Evolutionary conservation across 768 basidiomycete genomes (phyloP).

Genomic region (Dacryopinax primogenitus): DNA sequence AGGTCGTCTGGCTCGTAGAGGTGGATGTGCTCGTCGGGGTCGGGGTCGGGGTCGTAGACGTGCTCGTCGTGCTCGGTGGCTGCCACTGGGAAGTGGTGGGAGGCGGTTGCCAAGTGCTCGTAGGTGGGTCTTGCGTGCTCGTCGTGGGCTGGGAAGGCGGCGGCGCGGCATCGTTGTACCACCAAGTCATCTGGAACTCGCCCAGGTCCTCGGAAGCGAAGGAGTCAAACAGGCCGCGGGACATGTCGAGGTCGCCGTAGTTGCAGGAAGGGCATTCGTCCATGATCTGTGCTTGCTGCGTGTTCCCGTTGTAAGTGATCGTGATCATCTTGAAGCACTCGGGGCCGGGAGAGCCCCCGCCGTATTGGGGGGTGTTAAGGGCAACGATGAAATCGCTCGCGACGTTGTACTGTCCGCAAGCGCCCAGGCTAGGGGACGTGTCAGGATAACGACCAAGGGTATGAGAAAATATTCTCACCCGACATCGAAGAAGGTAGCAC

Average conservation of each 20-base stretch:
- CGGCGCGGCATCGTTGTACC: background rate
- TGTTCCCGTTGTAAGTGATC: conserved; percentile 31
- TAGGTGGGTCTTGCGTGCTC: background rate
- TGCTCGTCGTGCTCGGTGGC: background rate
- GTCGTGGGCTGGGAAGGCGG: conserved; percentile 1
- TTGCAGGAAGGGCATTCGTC: conserved; percentile 37
- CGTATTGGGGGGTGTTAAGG: conserved; percentile 11
- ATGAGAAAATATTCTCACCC: background rate
- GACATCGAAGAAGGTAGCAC: conserved; percentile 15
- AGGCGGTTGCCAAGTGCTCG: conserved; percentile 6
- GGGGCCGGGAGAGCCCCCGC: conserved; percentile 21
- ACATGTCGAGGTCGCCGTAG: conserved; percentile 36
- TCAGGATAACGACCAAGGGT: background rate
- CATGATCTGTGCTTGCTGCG: conserved; percentile 33
- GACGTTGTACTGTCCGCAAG: conserved; percentile 14
- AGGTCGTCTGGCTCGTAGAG: conserved; percentile 7
- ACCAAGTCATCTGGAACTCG: conserved; percentile 13
- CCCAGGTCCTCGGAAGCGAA: conserved; percentile 25
- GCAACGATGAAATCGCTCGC: conserved; percentile 17
- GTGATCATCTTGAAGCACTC: conserved; percentile 37
- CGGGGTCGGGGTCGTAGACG: conserved; percentile 6
- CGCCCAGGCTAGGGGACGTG: conserved; percentile 12
- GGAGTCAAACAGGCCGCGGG: conserved; percentile 33
- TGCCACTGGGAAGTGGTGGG: background rate
- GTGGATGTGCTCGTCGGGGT: conserved; percentile 7